Conservation (phyloP, 2,329 filamentous ascomycete species). For the Stenocarpella maydis region DNA sequence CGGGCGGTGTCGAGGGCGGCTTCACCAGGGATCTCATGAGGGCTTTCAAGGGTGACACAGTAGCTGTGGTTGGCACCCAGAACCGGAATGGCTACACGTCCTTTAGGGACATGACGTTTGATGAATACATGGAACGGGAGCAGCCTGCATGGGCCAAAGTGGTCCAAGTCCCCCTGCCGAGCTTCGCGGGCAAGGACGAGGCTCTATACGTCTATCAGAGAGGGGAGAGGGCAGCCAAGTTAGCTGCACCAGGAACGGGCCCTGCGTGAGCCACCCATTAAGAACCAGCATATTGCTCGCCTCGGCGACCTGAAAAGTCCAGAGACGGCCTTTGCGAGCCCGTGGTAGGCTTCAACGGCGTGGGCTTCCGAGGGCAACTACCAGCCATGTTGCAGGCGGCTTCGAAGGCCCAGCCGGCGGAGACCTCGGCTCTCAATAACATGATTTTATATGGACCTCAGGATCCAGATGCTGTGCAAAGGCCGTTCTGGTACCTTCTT, state of each 20-base stretch:
- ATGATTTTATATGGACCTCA: background rate
- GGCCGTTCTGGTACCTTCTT: no score
- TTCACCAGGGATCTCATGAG: constrained; percentile 71
- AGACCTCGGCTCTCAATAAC: background rate
- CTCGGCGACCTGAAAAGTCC: background rate
- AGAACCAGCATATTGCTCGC: background rate
- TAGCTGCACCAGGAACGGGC: background rate
- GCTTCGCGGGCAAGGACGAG: constrained; percentile 81
- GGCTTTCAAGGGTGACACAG: constrained; percentile 68
- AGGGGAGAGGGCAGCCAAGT: constrained; percentile 47
- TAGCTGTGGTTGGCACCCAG: constrained; percentile 79
- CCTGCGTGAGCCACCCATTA: background rate
- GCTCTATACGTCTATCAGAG: constrained; percentile 73
- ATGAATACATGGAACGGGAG: constrained; percentile 70
- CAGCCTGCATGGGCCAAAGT: constrained; percentile 65
- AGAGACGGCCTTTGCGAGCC: background rate
- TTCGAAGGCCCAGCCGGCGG: background rate
- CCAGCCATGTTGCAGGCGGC: no score
- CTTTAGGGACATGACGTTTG: constrained; percentile 69
- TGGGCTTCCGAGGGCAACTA: no score
- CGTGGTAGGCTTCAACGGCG: no score
- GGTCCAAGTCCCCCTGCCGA: constrained; percentile 73
- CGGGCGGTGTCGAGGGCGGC: constrained; percentile 67
- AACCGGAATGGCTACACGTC: constrained; percentile 78
- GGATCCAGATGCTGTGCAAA: background rate